A percentile compares a stretch with the other conserved stretches of the same genome.
Evolutionary conservation across 345 rosid genomes (phyloP).

Genomic region (Citrus unshiu): DNA sequence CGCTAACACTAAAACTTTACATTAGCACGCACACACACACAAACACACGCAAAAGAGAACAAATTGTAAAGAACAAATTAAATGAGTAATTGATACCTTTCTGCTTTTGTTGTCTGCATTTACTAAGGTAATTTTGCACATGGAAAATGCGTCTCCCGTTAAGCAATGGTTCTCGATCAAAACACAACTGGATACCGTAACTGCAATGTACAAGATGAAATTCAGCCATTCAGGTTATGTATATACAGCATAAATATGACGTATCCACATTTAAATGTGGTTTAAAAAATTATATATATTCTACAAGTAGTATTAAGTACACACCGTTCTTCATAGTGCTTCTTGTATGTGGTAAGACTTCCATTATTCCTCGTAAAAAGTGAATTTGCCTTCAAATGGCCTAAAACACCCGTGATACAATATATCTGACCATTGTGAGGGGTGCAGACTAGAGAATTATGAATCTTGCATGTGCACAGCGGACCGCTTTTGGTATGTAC

Average conservation of each 20-base stretch:
- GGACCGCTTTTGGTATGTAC: conserved; percentile 49
- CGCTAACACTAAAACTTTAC: no score
- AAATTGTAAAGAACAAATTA: no score
- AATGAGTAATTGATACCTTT: no score
- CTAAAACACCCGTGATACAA: conserved; percentile 43
- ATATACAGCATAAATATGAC: not conserved
- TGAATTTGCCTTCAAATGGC: conserved; percentile 54
- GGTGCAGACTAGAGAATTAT: conserved; percentile 64
- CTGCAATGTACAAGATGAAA: conserved; percentile 32
- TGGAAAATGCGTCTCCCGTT: conserved; percentile 32
- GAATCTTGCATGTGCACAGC: conserved; percentile 47
- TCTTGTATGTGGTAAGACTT: conserved; percentile 36
- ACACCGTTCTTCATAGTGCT: no score
- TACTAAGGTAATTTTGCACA: no score
- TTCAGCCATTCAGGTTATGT: not conserved
- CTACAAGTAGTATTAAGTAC: conserved; percentile 11
- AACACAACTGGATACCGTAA: conserved; percentile 40
- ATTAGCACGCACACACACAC: no score
- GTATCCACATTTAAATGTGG: not conserved
- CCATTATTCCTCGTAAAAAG: conserved; percentile 40
- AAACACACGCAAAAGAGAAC: no score
- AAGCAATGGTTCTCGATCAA: conserved; percentile 39
- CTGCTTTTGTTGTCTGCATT: no score
- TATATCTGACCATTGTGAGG: conserved; percentile 70
- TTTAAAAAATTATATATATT: not conserved